These are phyloP conservation scores for Talaromyces nanjingensis DNA, from an alignment of 495 filamentous ascomycete genomes.

Conservation along the genomic window DNA sequence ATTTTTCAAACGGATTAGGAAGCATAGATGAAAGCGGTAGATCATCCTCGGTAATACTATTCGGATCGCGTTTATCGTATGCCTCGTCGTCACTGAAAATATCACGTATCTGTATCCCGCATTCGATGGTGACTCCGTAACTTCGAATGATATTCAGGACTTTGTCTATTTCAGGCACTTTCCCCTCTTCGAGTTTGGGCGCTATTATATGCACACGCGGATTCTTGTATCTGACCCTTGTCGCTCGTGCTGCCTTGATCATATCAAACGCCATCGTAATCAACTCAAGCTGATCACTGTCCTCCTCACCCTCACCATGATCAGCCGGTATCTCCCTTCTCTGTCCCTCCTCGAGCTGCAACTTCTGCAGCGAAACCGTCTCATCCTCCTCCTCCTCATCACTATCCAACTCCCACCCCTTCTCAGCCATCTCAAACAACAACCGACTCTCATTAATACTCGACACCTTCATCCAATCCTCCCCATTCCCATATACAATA, in stretches of 20 bases:
- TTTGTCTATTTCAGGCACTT: slow-evolving; percentile 45
- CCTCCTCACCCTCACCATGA: slow-evolving; percentile 24
- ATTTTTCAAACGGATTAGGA: slow-evolving; percentile 44
- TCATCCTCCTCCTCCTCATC: slow-evolving; percentile 25
- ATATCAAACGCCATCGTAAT: slow-evolving; percentile 51
- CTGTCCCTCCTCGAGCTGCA: not conserved
- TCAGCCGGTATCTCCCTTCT: slow-evolving; percentile 12
- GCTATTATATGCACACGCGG: slow-evolving; percentile 56
- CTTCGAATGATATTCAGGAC: slow-evolving; percentile 50
- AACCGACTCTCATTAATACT: slow-evolving; percentile 51
- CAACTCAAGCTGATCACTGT: slow-evolving; percentile 46
- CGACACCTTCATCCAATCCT: slow-evolving; percentile 57
- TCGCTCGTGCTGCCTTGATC: slow-evolving; percentile 42
- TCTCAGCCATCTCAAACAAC: slow-evolving; percentile 57
- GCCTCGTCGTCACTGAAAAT: slow-evolving; percentile 11
- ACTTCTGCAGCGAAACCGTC: not conserved
- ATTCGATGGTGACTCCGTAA: slow-evolving; percentile 49
- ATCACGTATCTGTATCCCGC: slow-evolving; percentile 22
- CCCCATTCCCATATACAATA: slow-evolving; percentile 46
- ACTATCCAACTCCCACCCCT: slow-evolving; percentile 49
- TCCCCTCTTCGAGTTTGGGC: slow-evolving; percentile 46
- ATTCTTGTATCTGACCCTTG: slow-evolving; percentile 48
- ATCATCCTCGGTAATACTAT: slow-evolving; percentile 15
- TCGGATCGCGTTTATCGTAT: not conserved
- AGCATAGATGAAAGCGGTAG: slow-evolving; percentile 39